Base-by-base conservation (phyloP, 2,329 filamentous ascomycete genomes). In the Atkinsonella texensis region DNA sequence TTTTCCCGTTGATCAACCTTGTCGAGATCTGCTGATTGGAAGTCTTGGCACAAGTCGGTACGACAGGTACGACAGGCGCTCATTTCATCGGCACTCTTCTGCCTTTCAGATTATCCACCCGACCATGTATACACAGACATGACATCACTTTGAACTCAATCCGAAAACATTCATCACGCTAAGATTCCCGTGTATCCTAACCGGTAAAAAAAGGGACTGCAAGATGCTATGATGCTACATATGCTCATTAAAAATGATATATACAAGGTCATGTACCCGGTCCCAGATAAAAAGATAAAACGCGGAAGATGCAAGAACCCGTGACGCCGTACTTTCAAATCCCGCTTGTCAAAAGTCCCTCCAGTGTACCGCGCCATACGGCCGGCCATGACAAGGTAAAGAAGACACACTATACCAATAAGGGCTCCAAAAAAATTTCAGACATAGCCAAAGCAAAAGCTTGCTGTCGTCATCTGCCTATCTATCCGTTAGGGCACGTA, bases 401-500 rank as follows among this genome's bases (percentile, higher is more conserved):
- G 17, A 38, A 48, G 2, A 20, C 17, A 8, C 28, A 39, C n/a
- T n/a, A 28, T 23, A 10, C n/a, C 15, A 46, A 23, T 8, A 46
- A 13, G 10, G 11, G 7, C 18, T n/a, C 32, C n/a, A n/a, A n/a
- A n/a, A 47, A 38, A 6, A 38, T 31, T 11, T 23, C 23, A 23
- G 20, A 23, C 5, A 23, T 23, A 23, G 33, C 32, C 7, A 35
- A 35, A 11, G 18, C 40, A n/a, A n/a, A 13, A 10, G 40, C 18
- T 5, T 11, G 5, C n/a, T 23, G 40, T 7, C 6, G 40, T 15
- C n/a, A 20, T 42, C n/a, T 40, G 40, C 0, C 15, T 13, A 44
- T 18, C 35, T 15, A 10, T 33, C 2, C 42, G 42, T 57, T 52
- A 55, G 28, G 62, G 61, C 61, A 65, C 63, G 61, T 66, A 65